Conservation (phyloP, 164 flowering plant genomes). For the Stephania cephalantha region DNA sequence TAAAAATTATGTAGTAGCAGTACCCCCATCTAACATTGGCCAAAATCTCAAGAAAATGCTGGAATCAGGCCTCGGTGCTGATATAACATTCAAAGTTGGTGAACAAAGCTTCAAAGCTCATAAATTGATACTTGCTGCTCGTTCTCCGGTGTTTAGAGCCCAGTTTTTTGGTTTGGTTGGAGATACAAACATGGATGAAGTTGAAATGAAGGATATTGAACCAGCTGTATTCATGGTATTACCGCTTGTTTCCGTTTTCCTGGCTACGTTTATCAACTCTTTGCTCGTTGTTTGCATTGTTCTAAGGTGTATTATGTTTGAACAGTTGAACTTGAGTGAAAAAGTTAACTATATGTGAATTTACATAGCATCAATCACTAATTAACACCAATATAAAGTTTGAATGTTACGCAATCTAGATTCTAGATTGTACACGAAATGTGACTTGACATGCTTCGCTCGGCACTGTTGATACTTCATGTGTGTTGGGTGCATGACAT, state of each 20-base stretch:
- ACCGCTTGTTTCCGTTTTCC: conserved; percentile 2
- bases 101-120: conserved; percentile 76
- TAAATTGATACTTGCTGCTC: conserved; percentile 86
- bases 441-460: not conserved
- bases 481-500: not conserved
- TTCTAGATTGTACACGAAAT: not conserved
- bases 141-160: conserved; percentile 91
- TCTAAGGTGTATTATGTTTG: not conserved
- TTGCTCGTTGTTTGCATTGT: not conserved
- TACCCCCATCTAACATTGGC: conserved; percentile 82
- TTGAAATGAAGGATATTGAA: conserved; percentile 59
- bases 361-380: not conserved
- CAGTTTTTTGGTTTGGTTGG: conserved; percentile 86
- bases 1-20: conserved; percentile 36
- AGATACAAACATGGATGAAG: conserved; percentile 51
- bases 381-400: not conserved
- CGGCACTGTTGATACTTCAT: not conserved
- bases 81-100: conserved; percentile 63
- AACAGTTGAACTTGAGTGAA: too few relatives aligned
- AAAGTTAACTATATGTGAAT: not conserved
- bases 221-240: conserved; percentile 80
- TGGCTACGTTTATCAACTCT: not conserved
- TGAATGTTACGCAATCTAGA: not conserved
- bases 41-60: conserved; percentile 45
- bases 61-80: conserved; percentile 64